Base-by-base conservation (phyloP, 306 rosid species). In the Luffa aegyptiaca region DNA sequence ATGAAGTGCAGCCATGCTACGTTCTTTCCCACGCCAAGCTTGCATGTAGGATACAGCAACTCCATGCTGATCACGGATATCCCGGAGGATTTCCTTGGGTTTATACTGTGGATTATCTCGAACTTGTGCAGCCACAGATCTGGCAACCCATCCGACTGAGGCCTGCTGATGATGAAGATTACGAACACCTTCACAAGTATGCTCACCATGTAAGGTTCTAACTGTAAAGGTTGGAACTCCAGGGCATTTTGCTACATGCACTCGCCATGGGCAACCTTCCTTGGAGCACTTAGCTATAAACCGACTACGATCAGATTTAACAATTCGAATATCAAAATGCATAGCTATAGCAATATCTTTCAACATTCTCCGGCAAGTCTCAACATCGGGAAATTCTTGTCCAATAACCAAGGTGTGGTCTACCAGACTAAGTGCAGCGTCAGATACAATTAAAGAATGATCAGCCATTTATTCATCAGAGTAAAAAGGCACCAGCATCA, bases 21-120 rank as follows among this genome's bases (percentile, higher is more conserved):
- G 91, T 75, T 95, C 98, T 90, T 95, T 95, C 78, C 98, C 98
- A 55, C 98, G 97, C 98, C 98, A 95, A 79, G 98, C 98, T 92
- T 95, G 98, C 98, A 95, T 95, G 87, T 95, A 95, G 73, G 98
- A 92, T 81, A 95, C 98, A 80, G 97, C 97, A 79, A 95, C 98
- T 81, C 98, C 98, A 77, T 95, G 98, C 88, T 92, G 90, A 83
- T 91, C 98, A 8, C 97, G 97, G 75, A 95, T 95, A 89, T 95
- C 97, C 82, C 93, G 93, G 69, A 95, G 83, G 80, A 95, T 95
- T 85, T 95, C 98, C 82, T 95, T 92, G 57, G 98, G 98, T 79
- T 95, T 95, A 88, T 89, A 90, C 73, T 88, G 97, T 10, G 98
- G 98, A 84, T 95, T 95, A 85, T 95, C 97, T 86, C 97, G 88